These are phyloP conservation scores for Trifolium fragiferum DNA, from an alignment of 306 rosid species.

Conservation along the genomic window DNA sequence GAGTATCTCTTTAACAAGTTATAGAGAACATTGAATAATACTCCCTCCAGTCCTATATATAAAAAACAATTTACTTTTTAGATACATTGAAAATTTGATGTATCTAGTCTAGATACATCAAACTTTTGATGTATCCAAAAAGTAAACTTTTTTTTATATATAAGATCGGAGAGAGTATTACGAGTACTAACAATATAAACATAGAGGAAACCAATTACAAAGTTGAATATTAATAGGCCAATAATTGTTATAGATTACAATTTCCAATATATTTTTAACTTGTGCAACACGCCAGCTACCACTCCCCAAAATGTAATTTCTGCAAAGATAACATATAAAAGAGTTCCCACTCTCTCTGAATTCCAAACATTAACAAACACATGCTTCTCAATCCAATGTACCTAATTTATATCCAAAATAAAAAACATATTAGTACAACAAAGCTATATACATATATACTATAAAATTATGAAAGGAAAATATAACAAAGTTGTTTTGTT, in stretches of 20 bases:
- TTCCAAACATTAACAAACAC: conserved; percentile 81
- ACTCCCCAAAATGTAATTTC: conserved; percentile 82
- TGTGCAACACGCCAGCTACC: conserved; percentile 85
- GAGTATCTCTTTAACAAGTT: too few species aligned
- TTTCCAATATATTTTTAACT: conserved; percentile 80
- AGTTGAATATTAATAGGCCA: background rate
- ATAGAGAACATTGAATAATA: too few species aligned
- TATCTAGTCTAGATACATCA: too few species aligned
- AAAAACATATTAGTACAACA: background rate
- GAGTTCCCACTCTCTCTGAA: conserved; percentile 74
- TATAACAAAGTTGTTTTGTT: background rate
- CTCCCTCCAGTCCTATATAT: too few species aligned
- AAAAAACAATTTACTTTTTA: too few species aligned
- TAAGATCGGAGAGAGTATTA: too few species aligned
- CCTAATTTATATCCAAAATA: conserved; percentile 49
- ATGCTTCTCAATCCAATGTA: conserved; percentile 78
- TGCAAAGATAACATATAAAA: conserved; percentile 81
- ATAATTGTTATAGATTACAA: conserved; percentile 41
- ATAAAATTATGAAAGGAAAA: background rate
- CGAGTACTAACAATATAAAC: too few species aligned
- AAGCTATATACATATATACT: background rate
- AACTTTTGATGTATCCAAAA: too few species aligned
- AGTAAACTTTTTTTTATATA: too few species aligned
- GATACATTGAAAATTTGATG: too few species aligned
- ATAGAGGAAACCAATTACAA: conserved; percentile 3